Percentiles rank a stretch among this genome's conserved stretches.
Conservation (phyloP, 2,329 filamentous ascomycete species). For the Sclerotinia glacialis region DNA sequence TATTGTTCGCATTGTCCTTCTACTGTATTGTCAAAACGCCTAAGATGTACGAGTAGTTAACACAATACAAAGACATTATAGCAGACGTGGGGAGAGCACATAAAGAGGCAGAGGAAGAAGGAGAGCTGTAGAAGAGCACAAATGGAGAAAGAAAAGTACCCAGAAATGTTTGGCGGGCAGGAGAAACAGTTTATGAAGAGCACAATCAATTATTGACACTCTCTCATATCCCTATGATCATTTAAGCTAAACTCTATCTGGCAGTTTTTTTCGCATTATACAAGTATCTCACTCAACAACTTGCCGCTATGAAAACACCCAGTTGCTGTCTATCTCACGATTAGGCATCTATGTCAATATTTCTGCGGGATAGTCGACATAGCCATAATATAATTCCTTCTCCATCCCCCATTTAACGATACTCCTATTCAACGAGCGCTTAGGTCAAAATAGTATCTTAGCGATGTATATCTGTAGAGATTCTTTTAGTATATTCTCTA, state of each 20-base stretch:
- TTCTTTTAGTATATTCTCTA: not conserved
- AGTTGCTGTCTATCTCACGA: not conserved
- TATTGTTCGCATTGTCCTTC: not conserved
- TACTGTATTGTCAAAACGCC: no score
- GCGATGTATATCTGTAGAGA: not conserved
- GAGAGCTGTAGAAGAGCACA: not conserved
- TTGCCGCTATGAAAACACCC: no score
- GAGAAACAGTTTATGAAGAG: not conserved
- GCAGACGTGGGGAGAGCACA: not conserved
- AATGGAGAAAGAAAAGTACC: not conserved
- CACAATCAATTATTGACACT: not conserved
- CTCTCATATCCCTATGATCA: not conserved
- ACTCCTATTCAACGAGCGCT: not conserved
- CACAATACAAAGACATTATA: not conserved
- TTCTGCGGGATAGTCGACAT: not conserved
- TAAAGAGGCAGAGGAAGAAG: not conserved
- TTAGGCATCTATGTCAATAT: not conserved
- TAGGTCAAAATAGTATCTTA: not conserved
- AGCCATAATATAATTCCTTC: not conserved
- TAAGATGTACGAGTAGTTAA: not conserved
- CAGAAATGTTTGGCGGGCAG: not conserved
- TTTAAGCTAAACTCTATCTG: no score
- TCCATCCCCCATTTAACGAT: not conserved
- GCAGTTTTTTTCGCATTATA: rapidly evolving
- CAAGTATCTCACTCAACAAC: not conserved